Conservation (phyloP, 2,329 filamentous ascomycete species). For the Alternaria alternata region DNA sequence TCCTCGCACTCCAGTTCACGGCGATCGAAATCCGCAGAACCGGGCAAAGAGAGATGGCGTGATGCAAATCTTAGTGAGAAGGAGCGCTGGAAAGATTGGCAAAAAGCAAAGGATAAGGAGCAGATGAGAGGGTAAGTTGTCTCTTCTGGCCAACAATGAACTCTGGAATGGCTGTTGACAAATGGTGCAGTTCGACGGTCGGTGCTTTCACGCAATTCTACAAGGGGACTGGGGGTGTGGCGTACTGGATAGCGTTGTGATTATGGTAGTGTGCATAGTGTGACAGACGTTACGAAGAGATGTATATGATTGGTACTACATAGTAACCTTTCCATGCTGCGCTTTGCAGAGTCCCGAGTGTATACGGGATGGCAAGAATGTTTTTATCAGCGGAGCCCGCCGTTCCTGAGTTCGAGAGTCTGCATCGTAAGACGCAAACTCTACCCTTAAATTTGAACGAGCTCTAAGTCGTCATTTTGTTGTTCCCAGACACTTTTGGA, state of each 20-base stretch:
- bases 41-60: slow-evolving; percentile 33
- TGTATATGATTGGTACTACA: too few species aligned
- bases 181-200: slow-evolving; percentile 14
- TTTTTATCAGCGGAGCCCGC: too few species aligned
- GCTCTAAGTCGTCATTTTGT: too few species aligned
- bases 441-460: too few species aligned
- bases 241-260: neutral
- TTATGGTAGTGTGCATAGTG: neutral
- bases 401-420: too few species aligned
- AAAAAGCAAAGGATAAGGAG: slow-evolving; percentile 35
- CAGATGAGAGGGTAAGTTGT: slow-evolving; percentile 19
- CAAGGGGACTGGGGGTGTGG: neutral
- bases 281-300: too few species aligned
- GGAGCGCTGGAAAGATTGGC: slow-evolving; percentile 39
- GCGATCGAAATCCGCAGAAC: neutral
- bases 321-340: too few species aligned
- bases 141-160: neutral
- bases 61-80: slow-evolving; percentile 33
- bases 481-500: too few species aligned
- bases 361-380: too few species aligned
- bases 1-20: neutral
- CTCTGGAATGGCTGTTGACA: neutral
- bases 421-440: too few species aligned
- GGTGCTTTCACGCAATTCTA: slow-evolving; percentile 16
- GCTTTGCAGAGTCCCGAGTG: too few species aligned